A percentile compares a stretch with the other conserved stretches of the same genome.
Conservation (phyloP, 176 grass and related monocot species). For the Rhynchospora pubera region DNA sequence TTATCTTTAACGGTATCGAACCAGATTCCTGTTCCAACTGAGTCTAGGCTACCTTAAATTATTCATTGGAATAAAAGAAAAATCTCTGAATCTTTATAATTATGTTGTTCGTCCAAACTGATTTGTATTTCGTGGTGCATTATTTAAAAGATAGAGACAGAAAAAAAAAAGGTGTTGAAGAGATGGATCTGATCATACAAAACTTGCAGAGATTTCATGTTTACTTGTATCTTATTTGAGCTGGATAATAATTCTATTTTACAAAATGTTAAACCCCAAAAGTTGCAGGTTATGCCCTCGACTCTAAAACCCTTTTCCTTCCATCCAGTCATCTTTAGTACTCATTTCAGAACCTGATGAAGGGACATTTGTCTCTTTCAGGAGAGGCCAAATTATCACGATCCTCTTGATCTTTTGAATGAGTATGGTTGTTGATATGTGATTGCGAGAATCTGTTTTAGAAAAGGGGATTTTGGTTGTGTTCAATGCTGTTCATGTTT, state of each 20-base stretch:
- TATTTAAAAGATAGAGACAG: no score
- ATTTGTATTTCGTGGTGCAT: no score
- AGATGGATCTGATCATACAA: background rate
- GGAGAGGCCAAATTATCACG: conserved; percentile 19
- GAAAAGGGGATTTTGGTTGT: conserved; percentile 39
- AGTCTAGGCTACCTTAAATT: background rate
- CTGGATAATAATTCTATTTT: background rate
- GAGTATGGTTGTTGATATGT: background rate
- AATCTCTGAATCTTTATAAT: background rate
- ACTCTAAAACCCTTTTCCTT: background rate
- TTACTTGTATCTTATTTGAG: background rate
- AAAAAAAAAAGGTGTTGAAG: background rate
- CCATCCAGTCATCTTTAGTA: conserved; percentile 17
- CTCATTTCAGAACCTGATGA: conserved; percentile 23
- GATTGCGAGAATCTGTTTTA: conserved; percentile 20
- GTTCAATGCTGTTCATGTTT: conserved; percentile 66
- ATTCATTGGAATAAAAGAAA: background rate
- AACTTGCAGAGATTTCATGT: background rate
- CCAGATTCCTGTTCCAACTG: background rate
- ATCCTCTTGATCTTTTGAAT: background rate
- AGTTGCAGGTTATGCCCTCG: background rate
- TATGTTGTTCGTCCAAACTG: background rate
- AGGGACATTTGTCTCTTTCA: conserved; percentile 27
- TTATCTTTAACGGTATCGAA: background rate
- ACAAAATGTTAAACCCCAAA: background rate